These are phyloP conservation scores for Colletotrichum liaoningense DNA, from an alignment of 2,329 filamentous ascomycete genomes.

Conservation along the genomic window DNA sequence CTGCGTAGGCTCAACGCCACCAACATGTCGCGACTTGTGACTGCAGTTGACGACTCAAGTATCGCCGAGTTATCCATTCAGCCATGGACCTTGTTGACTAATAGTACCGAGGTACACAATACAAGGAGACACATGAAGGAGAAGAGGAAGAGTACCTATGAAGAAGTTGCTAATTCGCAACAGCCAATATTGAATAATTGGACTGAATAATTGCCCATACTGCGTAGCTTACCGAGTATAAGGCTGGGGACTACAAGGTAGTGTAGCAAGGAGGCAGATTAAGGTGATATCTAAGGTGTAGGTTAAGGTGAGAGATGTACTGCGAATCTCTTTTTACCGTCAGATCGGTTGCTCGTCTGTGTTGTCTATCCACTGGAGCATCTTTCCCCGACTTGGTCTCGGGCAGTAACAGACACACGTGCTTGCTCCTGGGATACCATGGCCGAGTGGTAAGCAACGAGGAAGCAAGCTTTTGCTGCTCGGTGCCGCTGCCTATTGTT, in stretches of 20 bases:
- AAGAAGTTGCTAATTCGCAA: neutral
- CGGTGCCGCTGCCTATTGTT: neutral
- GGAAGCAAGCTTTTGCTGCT: slow-evolving; percentile 5
- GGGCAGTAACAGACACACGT: neutral
- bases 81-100: neutral
- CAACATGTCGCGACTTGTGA: neutral
- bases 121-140: neutral
- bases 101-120: neutral
- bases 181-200: neutral
- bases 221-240: too few relatives aligned
- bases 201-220: too few relatives aligned
- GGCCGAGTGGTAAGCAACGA: neutral
- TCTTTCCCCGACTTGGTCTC: slow-evolving; percentile 5
- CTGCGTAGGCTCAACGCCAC: slow-evolving; percentile 4
- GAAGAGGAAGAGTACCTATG: neutral
- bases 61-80: neutral
- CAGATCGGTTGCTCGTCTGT: slow-evolving; percentile 5
- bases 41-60: neutral
- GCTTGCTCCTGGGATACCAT: neutral
- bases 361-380: neutral
- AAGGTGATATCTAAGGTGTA: slow-evolving; percentile 30
- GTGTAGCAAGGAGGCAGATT: neutral
- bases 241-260: neutral
- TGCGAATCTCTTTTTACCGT: slow-evolving; percentile 23
- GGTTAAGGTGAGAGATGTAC: slow-evolving; percentile 28